Evolutionary conservation across 192 early-diverging fungal genomes (phyloP).

Genomic region (Umbelopsis isabellina): DNA sequence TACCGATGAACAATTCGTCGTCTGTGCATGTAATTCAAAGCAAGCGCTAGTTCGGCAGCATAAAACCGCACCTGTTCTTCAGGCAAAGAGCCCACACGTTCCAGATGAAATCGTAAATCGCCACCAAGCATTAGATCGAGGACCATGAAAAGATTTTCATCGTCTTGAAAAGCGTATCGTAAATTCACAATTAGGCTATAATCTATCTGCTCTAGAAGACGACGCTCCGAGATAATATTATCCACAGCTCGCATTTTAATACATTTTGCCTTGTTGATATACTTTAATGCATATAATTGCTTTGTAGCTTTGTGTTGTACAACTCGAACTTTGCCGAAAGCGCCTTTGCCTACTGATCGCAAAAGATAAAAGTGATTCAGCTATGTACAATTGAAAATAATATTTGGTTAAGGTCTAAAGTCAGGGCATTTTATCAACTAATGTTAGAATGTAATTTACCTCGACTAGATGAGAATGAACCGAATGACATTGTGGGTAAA

Average conservation of each 20-base stretch:
- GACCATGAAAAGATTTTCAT: conserved; percentile 90
- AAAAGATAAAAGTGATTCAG: conserved; percentile 89
- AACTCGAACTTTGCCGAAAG: conserved; percentile 94
- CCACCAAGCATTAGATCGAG: conserved; percentile 95
- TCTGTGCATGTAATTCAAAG: conserved; percentile 70
- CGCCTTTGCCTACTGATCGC: conserved; percentile 90
- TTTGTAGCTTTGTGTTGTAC: conserved; percentile 85
- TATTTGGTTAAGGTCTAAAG: background rate
- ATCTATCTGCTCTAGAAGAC: conserved; percentile 84
- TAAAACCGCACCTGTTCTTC: conserved; percentile 75
- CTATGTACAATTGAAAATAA: conserved; percentile 22
- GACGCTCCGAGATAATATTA: conserved; percentile 90
- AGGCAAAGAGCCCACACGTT: conserved; percentile 62
- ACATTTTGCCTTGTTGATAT: conserved; percentile 95
- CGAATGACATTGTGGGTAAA: background rate
- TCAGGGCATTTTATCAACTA: background rate
- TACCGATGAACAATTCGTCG: conserved; percentile 73
- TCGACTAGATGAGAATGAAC: conserved; percentile 9
- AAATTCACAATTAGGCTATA: conserved; percentile 88
- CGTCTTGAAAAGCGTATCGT: conserved; percentile 95
- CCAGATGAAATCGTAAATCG: conserved; percentile 88
- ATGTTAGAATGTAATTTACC: background rate
- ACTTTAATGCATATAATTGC: conserved; percentile 91
- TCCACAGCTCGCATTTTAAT: conserved; percentile 84
- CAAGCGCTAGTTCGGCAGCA: conserved; percentile 70